phyloP scores from a whole-genome alignment of 176 grass and related monocot genomes.

The Saccharum officinarum region DNA sequence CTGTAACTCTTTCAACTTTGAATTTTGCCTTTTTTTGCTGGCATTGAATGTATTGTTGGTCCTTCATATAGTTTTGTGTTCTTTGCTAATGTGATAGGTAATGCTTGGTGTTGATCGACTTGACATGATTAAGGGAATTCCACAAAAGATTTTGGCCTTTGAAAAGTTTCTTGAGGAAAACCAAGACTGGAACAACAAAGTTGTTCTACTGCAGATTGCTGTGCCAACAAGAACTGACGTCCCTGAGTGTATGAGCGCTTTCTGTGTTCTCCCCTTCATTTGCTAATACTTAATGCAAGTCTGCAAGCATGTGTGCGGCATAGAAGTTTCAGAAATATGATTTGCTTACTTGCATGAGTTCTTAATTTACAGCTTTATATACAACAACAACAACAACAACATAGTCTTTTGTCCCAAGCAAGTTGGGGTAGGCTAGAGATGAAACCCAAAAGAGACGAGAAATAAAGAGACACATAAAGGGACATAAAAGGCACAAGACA shows the following conservation, averaged over 20 bases:
- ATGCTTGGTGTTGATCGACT: slow-evolving; percentile 99
- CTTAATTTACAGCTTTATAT: background rate
- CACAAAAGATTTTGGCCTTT: slow-evolving; percentile 99
- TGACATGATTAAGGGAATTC: slow-evolving; percentile 99
- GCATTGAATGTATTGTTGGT: background rate
- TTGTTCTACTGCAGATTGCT: slow-evolving; percentile 96
- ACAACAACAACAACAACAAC: no score
- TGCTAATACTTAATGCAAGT: slow-evolving; percentile 11
- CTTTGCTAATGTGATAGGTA: slow-evolving; percentile 59
- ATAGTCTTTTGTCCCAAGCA: no score
- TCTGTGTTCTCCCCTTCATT: background rate
- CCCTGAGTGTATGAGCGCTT: slow-evolving; percentile 79
- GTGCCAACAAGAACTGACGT: slow-evolving; percentile 99
- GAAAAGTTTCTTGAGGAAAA: slow-evolving; percentile 99
- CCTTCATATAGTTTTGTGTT: slow-evolving; percentile 15
- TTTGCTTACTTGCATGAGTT: background rate
- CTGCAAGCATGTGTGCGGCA: slow-evolving; percentile 3
- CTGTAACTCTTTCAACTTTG: background rate
- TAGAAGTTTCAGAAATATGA: slow-evolving; percentile 11
- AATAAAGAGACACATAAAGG: no score
- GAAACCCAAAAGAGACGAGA: no score
- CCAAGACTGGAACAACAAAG: slow-evolving; percentile 76
- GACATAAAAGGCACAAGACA: no score
- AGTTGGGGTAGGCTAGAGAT: no score
- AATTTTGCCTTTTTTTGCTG: background rate